phyloP scores from a whole-genome alignment of 345 rosid species.

The Conringia planisiliqua region DNA sequence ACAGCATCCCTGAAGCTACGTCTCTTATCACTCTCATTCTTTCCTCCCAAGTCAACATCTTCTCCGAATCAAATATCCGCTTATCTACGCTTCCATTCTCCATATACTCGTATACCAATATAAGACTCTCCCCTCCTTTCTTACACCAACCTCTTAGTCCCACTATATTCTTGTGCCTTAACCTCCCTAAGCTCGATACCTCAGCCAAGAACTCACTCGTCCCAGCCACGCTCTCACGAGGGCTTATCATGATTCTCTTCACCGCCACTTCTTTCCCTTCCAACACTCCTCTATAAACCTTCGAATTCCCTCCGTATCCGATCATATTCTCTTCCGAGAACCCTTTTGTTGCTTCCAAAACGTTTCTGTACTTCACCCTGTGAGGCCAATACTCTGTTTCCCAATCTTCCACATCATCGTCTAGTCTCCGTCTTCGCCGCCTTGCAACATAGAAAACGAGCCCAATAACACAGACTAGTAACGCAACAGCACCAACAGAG shows the following conservation, averaged over 20 bases:
- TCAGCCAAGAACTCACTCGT: constrained; percentile 61
- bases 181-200: constrained; percentile 65
- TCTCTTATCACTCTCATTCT: constrained; percentile 54
- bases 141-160: constrained; percentile 78
- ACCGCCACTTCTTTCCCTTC: constrained; percentile 60
- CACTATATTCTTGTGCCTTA: constrained; percentile 63
- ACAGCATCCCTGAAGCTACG: constrained; percentile 66
- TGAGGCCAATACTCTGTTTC: constrained; percentile 93
- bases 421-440: constrained; percentile 31
- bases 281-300: constrained; percentile 65
- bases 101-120: constrained; percentile 73
- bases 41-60: constrained; percentile 41
- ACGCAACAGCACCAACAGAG: constrained; percentile 35
- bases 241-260: constrained; percentile 50
- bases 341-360: constrained; percentile 51
- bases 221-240: constrained; percentile 50
- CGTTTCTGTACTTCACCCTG: constrained; percentile 45
- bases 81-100: constrained; percentile 73
- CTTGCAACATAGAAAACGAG: constrained; percentile 30
- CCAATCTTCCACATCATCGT: constrained; percentile 70
- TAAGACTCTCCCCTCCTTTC: constrained; percentile 57
- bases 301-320: constrained; percentile 72
- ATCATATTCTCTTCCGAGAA: constrained; percentile 56
- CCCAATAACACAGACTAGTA: constrained; percentile 41
- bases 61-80: constrained; percentile 42